Conservation (phyloP, 192 early-diverging fungal species). For the Coemansia sp. region DNA sequence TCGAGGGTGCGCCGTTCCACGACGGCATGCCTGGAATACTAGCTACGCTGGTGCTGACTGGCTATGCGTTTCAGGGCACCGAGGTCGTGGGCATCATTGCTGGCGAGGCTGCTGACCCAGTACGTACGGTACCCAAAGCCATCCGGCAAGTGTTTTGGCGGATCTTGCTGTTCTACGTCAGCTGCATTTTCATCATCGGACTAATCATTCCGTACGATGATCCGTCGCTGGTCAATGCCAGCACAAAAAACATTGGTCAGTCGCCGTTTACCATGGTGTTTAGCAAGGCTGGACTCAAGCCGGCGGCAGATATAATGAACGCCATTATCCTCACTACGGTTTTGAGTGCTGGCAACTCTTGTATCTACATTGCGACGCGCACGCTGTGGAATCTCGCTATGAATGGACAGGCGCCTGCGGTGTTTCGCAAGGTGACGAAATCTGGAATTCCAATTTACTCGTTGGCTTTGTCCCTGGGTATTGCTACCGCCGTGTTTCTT, state of each 20-base stretch:
- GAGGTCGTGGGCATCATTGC: constrained; percentile 90
- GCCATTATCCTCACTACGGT: constrained; percentile 70
- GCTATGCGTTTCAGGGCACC: constrained; percentile 85
- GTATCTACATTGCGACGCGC: constrained; percentile 80
- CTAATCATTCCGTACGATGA: constrained; percentile 76
- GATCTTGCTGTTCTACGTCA: constrained; percentile 81
- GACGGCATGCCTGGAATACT: constrained; percentile 65
- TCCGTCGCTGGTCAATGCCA: constrained; percentile 55
- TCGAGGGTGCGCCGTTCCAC: constrained; percentile 67
- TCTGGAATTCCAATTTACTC: constrained; percentile 49
- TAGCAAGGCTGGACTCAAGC: constrained; percentile 61
- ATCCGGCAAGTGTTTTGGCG: constrained; percentile 84
- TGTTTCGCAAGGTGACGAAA: constrained; percentile 65
- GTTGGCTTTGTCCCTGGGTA: constrained; percentile 59
- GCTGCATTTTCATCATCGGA: constrained; percentile 78
- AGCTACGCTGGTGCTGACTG: constrained; percentile 71
- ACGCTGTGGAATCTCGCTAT: constrained; percentile 78
- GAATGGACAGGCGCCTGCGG: constrained; percentile 71
- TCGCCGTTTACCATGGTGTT: constrained; percentile 77
- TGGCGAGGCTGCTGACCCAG: constrained; percentile 86
- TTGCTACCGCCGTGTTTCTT: constrained; percentile 65
- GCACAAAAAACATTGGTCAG: constrained; percentile 55
- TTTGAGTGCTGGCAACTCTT: constrained; percentile 79
- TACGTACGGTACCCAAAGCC: constrained; percentile 69
- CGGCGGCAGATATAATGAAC: constrained; percentile 70